Conservation (phyloP, 257 asterid genomes). For the Capsicum chinense region DNA sequence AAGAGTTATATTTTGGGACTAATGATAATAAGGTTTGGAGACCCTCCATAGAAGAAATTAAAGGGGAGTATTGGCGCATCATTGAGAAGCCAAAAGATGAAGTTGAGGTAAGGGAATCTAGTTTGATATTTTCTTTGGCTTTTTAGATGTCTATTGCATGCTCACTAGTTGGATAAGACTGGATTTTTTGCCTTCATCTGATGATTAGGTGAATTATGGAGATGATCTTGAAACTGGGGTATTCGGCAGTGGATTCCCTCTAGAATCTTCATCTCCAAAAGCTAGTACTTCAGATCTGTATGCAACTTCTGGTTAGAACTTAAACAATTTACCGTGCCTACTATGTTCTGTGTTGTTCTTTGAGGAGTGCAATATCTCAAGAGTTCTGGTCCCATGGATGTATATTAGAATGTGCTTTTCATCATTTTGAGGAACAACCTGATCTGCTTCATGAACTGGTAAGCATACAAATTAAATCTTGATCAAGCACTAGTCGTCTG, state of each 20-base stretch:
- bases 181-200: background rate
- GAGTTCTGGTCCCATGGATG: conserved; percentile 98
- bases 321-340: conserved; percentile 85
- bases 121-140: conserved; percentile 11
- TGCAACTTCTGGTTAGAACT: conserved; percentile 83
- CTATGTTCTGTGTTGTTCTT: conserved; percentile 84
- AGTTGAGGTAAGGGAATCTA: conserved; percentile 62
- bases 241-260: conserved; percentile 61
- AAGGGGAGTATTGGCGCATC: conserved; percentile 91
- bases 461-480: conserved; percentile 25
- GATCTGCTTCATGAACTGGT: conserved; percentile 75
- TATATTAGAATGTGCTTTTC: conserved; percentile 99
- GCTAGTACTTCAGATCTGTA: conserved; percentile 53
- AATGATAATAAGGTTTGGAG: conserved; percentile 41
- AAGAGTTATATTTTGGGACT: conserved; percentile 57
- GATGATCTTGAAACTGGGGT: conserved; percentile 91
- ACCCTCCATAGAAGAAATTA: conserved; percentile 68
- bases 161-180: conserved; percentile 5
- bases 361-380: conserved; percentile 88
- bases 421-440: conserved; percentile 76
- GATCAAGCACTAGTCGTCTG: background rate
- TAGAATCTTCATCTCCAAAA: too few relatives aligned
- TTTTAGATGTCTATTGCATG: conserved; percentile 13
- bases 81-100: conserved; percentile 81
- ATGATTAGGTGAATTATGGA: conserved; percentile 83